Evolutionary conservation across 208 protist species (phyloP).

Genomic region (Trypanosoma vivax): DNA sequence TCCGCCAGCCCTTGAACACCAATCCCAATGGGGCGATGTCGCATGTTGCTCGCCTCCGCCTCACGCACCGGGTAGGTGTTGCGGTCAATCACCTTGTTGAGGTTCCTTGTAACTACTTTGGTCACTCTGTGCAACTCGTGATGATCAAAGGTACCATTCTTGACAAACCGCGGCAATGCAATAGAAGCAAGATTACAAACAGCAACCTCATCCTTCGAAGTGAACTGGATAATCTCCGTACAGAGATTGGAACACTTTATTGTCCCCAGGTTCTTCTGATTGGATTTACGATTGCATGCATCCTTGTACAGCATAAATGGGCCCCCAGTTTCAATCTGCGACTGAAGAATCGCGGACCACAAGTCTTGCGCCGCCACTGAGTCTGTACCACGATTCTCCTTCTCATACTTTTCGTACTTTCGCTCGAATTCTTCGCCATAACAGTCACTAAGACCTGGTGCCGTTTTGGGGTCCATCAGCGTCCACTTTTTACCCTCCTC

Average conservation of each 20-base stretch:
- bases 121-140: conserved; percentile 87
- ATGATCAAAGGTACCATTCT: conserved; percentile 84
- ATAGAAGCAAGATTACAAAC: conserved; percentile 99
- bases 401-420: conserved; percentile 93
- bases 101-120: conserved; percentile 92
- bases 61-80: conserved; percentile 98
- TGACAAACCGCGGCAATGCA: conserved; percentile 96
- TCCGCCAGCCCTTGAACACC: conserved; percentile 99
- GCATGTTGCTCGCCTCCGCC: conserved; percentile 93
- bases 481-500: conserved; percentile 93
- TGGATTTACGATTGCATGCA: conserved; percentile 98
- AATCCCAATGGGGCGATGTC: conserved; percentile 97
- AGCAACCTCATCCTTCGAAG: conserved; percentile 94
- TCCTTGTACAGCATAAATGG: conserved; percentile 99
- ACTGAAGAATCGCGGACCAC: conserved; percentile 98
- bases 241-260: conserved; percentile 99
- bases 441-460: conserved; percentile 92
- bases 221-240: conserved; percentile 99
- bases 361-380: conserved; percentile 95
- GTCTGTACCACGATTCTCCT: conserved; percentile 77
- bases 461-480: conserved; percentile 97
- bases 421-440: conserved; percentile 95
- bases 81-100: conserved; percentile 98
- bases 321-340: conserved; percentile 98
- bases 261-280: conserved; percentile 99